Evolutionary conservation across 257 asterid species (phyloP).

Genomic region (Vinca minor): DNA sequence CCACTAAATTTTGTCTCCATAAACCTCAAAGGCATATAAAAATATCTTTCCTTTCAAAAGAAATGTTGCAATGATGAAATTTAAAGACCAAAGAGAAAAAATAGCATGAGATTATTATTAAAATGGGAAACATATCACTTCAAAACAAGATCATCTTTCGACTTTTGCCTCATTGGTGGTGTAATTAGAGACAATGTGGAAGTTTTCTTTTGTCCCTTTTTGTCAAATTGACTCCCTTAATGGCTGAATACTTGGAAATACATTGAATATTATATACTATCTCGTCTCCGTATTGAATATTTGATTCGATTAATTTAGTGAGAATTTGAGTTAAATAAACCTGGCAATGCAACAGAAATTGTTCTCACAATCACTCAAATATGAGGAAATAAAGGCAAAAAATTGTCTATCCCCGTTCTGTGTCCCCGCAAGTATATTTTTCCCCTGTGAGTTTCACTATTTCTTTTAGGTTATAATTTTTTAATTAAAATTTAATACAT

Average conservation of each 20-base stretch:
- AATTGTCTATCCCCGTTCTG: no score
- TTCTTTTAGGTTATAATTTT: no score
- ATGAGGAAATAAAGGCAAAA: no score
- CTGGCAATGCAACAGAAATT: no score
- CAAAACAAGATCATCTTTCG: background rate
- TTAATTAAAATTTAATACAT: no score
- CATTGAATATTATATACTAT: no score
- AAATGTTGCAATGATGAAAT: background rate
- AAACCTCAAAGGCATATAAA: background rate
- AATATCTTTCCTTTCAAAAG: conserved; percentile 2
- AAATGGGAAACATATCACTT: conserved; percentile 3
- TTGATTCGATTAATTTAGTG: no score
- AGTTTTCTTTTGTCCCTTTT: background rate
- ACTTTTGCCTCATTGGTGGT: background rate
- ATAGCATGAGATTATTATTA: background rate
- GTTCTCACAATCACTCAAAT: no score
- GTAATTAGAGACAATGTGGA: background rate
- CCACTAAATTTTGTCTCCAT: conserved; percentile 9
- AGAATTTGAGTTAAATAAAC: no score
- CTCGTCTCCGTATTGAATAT: background rate
- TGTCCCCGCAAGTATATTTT: no score
- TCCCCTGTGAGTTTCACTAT: no score
- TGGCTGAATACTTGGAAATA: background rate
- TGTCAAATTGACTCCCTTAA: background rate
- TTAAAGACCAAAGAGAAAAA: background rate